Base-by-base conservation (phyloP, 164 flowering plant genomes). In the Kalanchoe fedtschenkoi region DNA sequence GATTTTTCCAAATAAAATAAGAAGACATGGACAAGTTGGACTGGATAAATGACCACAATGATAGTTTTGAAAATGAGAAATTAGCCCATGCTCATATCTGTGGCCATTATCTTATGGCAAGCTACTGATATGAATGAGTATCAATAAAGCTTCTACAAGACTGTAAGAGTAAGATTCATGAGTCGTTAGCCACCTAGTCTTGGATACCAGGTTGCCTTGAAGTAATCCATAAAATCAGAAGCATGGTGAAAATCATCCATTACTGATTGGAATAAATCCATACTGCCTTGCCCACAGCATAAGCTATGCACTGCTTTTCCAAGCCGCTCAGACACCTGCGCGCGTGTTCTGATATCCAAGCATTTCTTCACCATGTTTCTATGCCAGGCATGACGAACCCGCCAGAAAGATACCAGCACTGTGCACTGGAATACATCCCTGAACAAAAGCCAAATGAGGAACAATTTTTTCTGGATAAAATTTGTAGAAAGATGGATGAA, bases 341-440 rank as follows among this genome's bases (percentile, higher is more conserved):
- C 76, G 55, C 88, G 76, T 67, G 60, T 74, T 58, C 78, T 81
- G 47, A 63, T 66, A 14, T 80, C 82, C 35, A 71, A 33, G 73
- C 96, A 86, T 72, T 73, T 81, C 75, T 81, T 77, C 6, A 87
- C 68, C 43, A 93, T 67, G 72, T 88, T 85, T 76, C 87, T 91
- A 62, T 87, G 97, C 97, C 97, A 93, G 37, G 95, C 84, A 79
- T 87, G 99, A 15, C 96, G 96, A 35, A 84, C 80, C 34, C 93
- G 78, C 97, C 97, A 91, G 71, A 81, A 81, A 71, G 80, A 72
- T 34, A 91, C 63, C 72, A 87, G 70, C 6, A 91, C 81, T 38
- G 96, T 78, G 78, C 97, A 91, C 71, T 80, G 87, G 68, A 91
- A 88, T 14, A 91, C 95, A 65, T 91, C 91, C 86, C 97, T 91